Percentiles rank a stretch among this genome's conserved stretches.
Evolutionary conservation across 352 stramenopile genomes (phyloP).

Genomic region (Globisporangium cylindrosporum): DNA sequence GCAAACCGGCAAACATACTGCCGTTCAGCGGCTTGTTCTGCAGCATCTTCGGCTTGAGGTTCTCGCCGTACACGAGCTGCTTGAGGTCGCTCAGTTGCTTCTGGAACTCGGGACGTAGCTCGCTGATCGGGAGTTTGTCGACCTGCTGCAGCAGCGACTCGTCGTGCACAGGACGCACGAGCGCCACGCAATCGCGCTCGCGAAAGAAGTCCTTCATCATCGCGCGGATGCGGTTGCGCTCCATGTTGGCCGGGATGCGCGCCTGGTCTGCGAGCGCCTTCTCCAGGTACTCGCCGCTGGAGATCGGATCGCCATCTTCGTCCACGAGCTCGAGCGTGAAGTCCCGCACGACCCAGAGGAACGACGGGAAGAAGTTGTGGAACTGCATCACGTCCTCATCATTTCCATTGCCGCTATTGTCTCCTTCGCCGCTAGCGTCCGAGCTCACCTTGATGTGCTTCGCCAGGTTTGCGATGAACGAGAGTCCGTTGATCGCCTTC

Average conservation of each 20-base stretch:
- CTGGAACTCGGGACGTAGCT: conserved; percentile 79
- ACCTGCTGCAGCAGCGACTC: conserved; percentile 77
- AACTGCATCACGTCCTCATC: conserved; percentile 73
- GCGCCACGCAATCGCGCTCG: conserved; percentile 73
- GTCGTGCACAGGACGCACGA: conserved; percentile 81
- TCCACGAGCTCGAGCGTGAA: conserved; percentile 87
- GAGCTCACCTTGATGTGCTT: conserved; percentile 82
- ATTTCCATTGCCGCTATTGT: conserved; percentile 15
- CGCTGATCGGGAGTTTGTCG: conserved; percentile 56
- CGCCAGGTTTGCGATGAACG: conserved; percentile 85
- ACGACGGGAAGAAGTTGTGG: conserved; percentile 85
- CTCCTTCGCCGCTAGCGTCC: conserved; percentile 21
- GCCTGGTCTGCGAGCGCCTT: conserved; percentile 67
- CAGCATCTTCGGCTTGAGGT: conserved; percentile 78
- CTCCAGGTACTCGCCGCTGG: conserved; percentile 80
- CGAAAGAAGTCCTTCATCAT: conserved; percentile 88
- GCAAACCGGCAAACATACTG: conserved; percentile 79
- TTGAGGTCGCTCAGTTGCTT: conserved; percentile 63
- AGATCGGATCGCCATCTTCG: conserved; percentile 80
- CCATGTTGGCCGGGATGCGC: conserved; percentile 64
- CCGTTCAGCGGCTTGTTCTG: conserved; percentile 77
- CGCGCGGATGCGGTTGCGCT: conserved; percentile 72
- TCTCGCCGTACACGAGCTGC: conserved; percentile 66
- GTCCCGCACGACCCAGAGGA: conserved; percentile 87
- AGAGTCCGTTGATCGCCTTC: conserved; percentile 79